Evolutionary conservation across 2,329 filamentous ascomycete genomes (phyloP).

Genomic region (Colletotrichum noveboracense): DNA sequence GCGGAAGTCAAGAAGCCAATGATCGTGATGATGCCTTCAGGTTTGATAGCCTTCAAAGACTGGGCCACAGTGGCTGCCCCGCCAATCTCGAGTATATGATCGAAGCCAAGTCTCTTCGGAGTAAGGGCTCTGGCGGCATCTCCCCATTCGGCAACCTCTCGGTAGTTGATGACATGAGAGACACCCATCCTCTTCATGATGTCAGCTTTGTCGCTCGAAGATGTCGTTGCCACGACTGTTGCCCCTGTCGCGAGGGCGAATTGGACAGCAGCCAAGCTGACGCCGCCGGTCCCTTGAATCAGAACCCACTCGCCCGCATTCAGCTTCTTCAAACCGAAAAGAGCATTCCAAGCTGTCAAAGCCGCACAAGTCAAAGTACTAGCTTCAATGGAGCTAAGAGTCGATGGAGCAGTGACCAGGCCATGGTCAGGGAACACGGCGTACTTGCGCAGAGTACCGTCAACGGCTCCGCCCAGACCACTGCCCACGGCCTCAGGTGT

Average conservation of each 20-base stretch:
- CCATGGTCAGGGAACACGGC: background rate
- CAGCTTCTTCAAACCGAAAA: constrained; percentile 36
- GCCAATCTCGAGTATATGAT: background rate
- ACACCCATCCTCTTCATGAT: constrained; percentile 57
- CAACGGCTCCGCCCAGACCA: background rate
- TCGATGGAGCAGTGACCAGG: background rate
- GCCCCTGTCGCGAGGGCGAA: constrained; percentile 55
- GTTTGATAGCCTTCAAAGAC: background rate
- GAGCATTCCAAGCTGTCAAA: constrained; percentile 23
- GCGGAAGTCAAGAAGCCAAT: background rate
- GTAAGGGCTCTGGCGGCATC: constrained; percentile 56
- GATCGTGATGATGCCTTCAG: background rate
- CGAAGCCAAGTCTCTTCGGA: background rate
- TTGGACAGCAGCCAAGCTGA: constrained; percentile 51
- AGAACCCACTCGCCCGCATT: constrained; percentile 48
- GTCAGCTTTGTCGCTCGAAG: constrained; percentile 52
- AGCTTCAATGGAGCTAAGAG: background rate
- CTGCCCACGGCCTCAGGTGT: background rate
- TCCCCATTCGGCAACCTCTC: constrained; percentile 57
- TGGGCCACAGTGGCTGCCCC: background rate
- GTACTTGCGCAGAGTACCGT: background rate
- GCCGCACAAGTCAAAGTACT: background rate
- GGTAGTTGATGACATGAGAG: constrained; percentile 63
- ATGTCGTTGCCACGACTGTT: constrained; percentile 62
- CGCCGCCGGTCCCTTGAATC: constrained; percentile 59